A percentile compares a stretch with the other conserved stretches of the same genome.
These are phyloP conservation scores for Shiraia sp. DNA, from an alignment of 2,329 filamentous ascomycete species.

Conservation along the genomic window DNA sequence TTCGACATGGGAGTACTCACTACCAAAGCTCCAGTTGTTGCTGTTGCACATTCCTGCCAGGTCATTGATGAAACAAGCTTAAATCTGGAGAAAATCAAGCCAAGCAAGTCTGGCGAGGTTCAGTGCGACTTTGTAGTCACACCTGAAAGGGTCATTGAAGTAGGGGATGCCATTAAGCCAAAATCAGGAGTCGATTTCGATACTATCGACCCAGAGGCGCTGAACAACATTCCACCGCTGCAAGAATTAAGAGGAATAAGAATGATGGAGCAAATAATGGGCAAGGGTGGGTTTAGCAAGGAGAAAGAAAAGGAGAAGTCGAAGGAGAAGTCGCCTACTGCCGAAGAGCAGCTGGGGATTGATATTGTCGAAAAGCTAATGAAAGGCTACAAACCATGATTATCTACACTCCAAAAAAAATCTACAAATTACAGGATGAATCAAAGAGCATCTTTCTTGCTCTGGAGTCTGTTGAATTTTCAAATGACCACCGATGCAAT, in stretches of 20 bases:
- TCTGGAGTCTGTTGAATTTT: background rate
- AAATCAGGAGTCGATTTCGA: constrained; percentile 46
- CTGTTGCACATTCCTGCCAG: constrained; percentile 50
- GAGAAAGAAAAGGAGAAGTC: constrained; percentile 9
- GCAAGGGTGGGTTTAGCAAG: constrained; percentile 14
- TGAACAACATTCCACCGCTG: constrained; percentile 45
- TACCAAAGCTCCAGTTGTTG: constrained; percentile 31
- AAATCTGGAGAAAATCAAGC: constrained; percentile 24
- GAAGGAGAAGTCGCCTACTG: constrained; percentile 8
- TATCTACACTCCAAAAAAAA: background rate
- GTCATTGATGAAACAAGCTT: constrained; percentile 39
- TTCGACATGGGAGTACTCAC: constrained; percentile 38
- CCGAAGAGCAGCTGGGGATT: constrained; percentile 40
- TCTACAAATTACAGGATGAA: background rate
- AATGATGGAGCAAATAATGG: constrained; percentile 42
- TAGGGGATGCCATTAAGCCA: constrained; percentile 39
- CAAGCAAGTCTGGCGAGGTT: constrained; percentile 44
- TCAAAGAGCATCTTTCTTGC: background rate
- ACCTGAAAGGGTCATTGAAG: constrained; percentile 35
- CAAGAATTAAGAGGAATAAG: constrained; percentile 44
- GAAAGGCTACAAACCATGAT: constrained; percentile 28
- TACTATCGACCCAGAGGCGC: constrained; percentile 39
- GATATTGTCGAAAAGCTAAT: constrained; percentile 39
- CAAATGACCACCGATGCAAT: constrained; percentile 8
- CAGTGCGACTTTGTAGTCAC: constrained; percentile 50